Conservation (phyloP, 768 basidiomycete species). For the Tylopilus sp. region DNA sequence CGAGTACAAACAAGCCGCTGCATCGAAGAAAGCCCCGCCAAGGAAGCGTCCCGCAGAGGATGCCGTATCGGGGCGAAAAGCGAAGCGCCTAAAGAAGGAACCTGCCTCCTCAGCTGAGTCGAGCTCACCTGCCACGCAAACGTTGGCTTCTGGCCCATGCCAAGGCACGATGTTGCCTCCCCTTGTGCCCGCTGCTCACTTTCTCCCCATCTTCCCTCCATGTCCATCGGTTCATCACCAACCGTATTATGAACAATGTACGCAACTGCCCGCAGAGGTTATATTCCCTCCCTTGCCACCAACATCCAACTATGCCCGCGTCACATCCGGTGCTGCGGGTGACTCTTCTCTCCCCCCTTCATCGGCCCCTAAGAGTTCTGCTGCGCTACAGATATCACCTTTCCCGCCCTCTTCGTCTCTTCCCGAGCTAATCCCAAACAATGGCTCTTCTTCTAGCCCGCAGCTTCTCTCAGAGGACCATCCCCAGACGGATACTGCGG, state of each 20-base stretch:
- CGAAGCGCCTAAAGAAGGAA: conserved; percentile 46
- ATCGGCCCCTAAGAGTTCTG: conserved; percentile 21
- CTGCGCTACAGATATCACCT: conserved; percentile 27
- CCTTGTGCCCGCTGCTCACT: conserved; percentile 24
- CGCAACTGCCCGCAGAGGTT: conserved; percentile 56
- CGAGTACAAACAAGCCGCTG: conserved; percentile 32
- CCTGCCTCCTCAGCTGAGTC: conserved; percentile 21
- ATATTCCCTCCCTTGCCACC: conserved; percentile 74
- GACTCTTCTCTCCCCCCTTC: conserved; percentile 22
- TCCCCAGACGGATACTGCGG: conserved; percentile 12
- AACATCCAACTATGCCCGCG: conserved; percentile 38
- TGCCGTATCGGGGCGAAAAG: conserved; percentile 36
- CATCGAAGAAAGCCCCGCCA: conserved; percentile 27
- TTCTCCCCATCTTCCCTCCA: conserved; percentile 45
- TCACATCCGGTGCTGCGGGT: conserved; percentile 15
- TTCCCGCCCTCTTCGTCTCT: conserved; percentile 40
- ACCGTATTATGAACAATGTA: conserved; percentile 65
- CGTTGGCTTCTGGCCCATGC: conserved; percentile 20
- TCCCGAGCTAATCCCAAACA: conserved; percentile 62
- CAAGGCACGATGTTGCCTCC: conserved; percentile 19
- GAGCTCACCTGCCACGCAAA: conserved; percentile 19
- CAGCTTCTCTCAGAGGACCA: conserved; percentile 35
- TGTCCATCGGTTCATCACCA: conserved; percentile 65
- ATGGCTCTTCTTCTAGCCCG: conserved; percentile 67
- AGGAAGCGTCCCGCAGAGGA: conserved; percentile 42